phyloP scores from a whole-genome alignment of 1,284 basidiomycete genomes.

The Cutaneotrichosporon sp. region DNA sequence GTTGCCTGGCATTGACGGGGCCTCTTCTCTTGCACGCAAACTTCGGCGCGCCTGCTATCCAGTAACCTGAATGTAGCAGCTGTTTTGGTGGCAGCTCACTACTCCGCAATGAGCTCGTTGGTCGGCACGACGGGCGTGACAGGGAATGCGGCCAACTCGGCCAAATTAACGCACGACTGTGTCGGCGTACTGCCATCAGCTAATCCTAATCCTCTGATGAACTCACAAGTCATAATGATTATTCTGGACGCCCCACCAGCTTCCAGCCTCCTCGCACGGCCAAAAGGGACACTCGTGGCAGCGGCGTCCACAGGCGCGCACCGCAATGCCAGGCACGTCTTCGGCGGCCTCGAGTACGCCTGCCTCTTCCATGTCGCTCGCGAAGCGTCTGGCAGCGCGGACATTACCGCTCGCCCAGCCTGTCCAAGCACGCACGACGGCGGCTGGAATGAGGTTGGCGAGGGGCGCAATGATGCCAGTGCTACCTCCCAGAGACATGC shows the following conservation, averaged over 20 bases:
- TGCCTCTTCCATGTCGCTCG: background rate
- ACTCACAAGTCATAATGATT: background rate
- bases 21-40: background rate
- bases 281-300: background rate
- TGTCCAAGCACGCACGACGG: background rate
- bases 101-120: background rate
- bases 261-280: background rate
- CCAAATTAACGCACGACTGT: background rate
- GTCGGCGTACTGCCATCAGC: background rate
- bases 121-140: background rate
- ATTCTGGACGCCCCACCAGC: background rate
- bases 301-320: background rate
- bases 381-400: background rate
- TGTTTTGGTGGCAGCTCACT: background rate
- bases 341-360: background rate
- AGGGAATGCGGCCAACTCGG: background rate
- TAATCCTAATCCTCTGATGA: too few relatives aligned
- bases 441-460: background rate
- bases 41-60: background rate
- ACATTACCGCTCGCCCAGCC: background rate
- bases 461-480: conserved; percentile 1
- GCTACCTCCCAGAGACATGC: background rate
- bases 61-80: background rate
- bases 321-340: background rate
- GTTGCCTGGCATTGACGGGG: background rate